These are phyloP conservation scores for Sonneratia caseolaris DNA, from an alignment of 345 rosid species.

Conservation along the genomic window DNA sequence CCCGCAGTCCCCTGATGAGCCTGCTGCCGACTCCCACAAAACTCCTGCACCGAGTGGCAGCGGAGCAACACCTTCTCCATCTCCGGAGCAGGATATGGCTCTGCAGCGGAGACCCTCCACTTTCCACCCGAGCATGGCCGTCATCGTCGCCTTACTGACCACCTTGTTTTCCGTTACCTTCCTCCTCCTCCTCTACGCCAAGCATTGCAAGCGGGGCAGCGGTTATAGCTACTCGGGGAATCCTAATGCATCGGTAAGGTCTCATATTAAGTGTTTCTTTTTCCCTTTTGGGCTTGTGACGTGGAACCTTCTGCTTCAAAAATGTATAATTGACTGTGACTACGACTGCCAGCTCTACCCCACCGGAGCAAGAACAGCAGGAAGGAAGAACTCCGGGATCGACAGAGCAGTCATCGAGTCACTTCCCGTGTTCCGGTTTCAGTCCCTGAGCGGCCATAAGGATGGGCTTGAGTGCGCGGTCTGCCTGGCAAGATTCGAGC, in stretches of 20 bases:
- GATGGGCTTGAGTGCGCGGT: conserved; percentile 86
- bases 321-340: not conserved
- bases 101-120: conserved; percentile 17
- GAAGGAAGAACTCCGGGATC: conserved; percentile 67
- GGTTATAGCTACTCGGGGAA: conserved; percentile 5
- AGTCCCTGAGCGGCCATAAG: conserved; percentile 59
- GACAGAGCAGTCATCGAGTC: conserved; percentile 62
- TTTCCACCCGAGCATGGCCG: conserved; percentile 54
- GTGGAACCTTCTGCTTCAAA: not conserved
- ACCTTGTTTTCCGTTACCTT: conserved; percentile 60
- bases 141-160: conserved; percentile 52
- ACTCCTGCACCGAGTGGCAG: not conserved
- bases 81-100: conserved; percentile 15
- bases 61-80: not conserved
- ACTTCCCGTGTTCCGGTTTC: conserved; percentile 72
- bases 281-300: not conserved
- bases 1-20: conserved; percentile 8
- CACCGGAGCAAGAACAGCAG: not conserved
- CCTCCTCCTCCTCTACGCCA: conserved; percentile 69
- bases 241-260: not conserved
- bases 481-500: conserved; percentile 57
- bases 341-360: conserved; percentile 3
- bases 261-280: not conserved
- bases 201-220: conserved; percentile 53
- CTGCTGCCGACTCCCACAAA: conserved; percentile 3